These are phyloP conservation scores for Ampelomyces quisqualis DNA, from an alignment of 2,329 filamentous ascomycete species.

Conservation along the genomic window DNA sequence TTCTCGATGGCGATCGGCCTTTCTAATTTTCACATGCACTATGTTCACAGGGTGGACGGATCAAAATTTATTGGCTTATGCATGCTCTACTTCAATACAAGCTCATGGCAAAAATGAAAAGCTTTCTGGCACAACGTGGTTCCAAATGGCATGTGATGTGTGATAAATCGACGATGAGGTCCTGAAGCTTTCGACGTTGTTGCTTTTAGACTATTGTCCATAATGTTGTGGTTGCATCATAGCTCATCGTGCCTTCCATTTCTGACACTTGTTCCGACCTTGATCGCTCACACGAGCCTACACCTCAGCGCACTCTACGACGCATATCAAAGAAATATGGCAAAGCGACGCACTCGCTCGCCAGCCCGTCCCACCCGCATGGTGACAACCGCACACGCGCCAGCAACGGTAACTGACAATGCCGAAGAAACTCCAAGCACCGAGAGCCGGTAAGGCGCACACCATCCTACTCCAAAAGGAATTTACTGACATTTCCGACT, in stretches of 20 bases:
- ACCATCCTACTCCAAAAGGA: not conserved
- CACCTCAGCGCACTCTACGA: not conserved
- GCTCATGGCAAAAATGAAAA: slow-evolving; percentile 17
- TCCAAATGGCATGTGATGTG: not conserved
- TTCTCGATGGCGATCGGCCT: too few relatives aligned
- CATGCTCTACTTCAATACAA: slow-evolving; percentile 9
- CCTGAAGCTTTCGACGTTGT: not conserved
- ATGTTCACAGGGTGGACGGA: not conserved
- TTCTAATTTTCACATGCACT: not conserved
- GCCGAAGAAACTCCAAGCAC: slow-evolving; percentile 15
- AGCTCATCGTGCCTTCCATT: not conserved
- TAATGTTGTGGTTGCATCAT: not conserved
- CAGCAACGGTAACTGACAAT: slow-evolving; percentile 1
- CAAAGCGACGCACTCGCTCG: slow-evolving; percentile 11
- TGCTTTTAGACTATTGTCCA: not conserved
- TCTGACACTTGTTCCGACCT: not conserved
- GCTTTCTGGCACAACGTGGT: slow-evolving; percentile 7
- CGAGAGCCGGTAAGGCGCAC: slow-evolving; percentile 29
- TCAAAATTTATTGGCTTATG: slow-evolving; percentile 3
- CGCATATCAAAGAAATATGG: slow-evolving; percentile 11
- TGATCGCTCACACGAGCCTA: not conserved
- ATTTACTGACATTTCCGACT: slow-evolving; percentile 4
- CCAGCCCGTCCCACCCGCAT: slow-evolving; percentile 1
- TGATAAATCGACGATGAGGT: not conserved
- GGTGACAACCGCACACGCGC: not conserved